These are phyloP conservation scores for Fagus crenata DNA, from an alignment of 306 rosid genomes.

Conservation along the genomic window DNA sequence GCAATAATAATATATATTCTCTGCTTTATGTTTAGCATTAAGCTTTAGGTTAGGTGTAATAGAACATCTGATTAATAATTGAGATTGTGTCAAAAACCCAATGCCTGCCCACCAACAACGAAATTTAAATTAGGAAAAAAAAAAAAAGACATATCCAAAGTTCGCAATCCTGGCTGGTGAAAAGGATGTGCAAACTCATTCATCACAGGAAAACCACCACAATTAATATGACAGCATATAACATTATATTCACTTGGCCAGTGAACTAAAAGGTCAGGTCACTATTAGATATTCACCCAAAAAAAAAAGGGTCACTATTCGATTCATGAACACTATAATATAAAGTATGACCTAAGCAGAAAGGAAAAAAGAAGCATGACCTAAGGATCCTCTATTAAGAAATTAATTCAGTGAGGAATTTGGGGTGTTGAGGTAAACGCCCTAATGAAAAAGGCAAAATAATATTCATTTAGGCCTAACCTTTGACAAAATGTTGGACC, in stretches of 20 bases:
- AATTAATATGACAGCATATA: conserved; percentile 28
- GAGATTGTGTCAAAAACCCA: conserved; percentile 13
- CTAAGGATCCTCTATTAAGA: neutral
- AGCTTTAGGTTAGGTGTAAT: conserved; percentile 40
- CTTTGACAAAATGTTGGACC: neutral
- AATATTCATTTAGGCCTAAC: no score
- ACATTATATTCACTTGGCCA: conserved; percentile 17
- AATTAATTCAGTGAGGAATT: conserved; percentile 1
- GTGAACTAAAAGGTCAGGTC: conserved; percentile 22
- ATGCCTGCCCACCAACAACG: conserved; percentile 20
- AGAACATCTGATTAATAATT: conserved; percentile 34
- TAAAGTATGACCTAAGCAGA: neutral
- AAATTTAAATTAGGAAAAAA: conserved; percentile 18
- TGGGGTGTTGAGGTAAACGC: neutral
- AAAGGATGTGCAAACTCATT: conserved; percentile 27
- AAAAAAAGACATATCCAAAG: conserved; percentile 23
- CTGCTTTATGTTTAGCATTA: conserved; percentile 9
- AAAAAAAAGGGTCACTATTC: neutral
- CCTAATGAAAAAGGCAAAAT: neutral
- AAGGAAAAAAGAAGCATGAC: neutral
- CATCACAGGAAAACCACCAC: conserved; percentile 27
- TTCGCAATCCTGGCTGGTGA: conserved; percentile 22
- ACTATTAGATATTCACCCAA: no score
- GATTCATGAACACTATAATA: conserved; percentile 41
- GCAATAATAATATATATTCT: conserved; percentile 1